Evolutionary conservation across 768 basidiomycete genomes (phyloP), one percentile per base, ranked within the genome.

Genomic region (Russula griseocarnosa): DNA sequence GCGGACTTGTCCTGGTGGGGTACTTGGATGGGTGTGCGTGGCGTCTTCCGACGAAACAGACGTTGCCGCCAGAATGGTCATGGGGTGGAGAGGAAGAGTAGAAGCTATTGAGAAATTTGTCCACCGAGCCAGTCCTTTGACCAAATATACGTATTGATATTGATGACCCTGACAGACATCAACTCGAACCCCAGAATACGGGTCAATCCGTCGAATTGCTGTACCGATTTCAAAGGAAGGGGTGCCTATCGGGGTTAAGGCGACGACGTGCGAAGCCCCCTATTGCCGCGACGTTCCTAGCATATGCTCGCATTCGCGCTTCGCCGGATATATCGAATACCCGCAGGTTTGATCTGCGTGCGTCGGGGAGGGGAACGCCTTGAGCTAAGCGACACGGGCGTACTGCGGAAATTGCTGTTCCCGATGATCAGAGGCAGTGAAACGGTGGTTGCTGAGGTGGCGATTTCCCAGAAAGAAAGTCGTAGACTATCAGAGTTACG

Each of bases 221-320:
- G 3, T 16, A 18, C 38, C 2, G 38, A 40, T 40, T 40, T 57
- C 18, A 36, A 14, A 24, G 11, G 14, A 14, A 14, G 6, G 54
- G 6, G 40, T 42, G 28, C 50, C 58, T 42, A 28, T 59, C 24
- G 40, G 51, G 16, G 50, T 20, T 62, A 52, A 32, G 24, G 40
- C 20, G 55, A 62, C 24, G 56, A 34, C 28, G 44, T 18, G 16
- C 51, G 22, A 22, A n/a, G n/a, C 50, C 26, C 60, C 34, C 40
- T 51, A 56, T 52, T 51, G 44, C 44, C 57, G 51, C 62, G n/a
- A 36, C 28, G 40, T 18, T 16, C 38, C 55, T 20, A 18, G 16
- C 40, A 53, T 14, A 42, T 14, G 40, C 32, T 10, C 22, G 11
- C 30, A 22, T 57, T 44, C 26, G 38, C 42, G 46, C 36, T 20